Conservation (phyloP, 2,329 filamentous ascomycete genomes). For the Aspergillus fructus region DNA sequence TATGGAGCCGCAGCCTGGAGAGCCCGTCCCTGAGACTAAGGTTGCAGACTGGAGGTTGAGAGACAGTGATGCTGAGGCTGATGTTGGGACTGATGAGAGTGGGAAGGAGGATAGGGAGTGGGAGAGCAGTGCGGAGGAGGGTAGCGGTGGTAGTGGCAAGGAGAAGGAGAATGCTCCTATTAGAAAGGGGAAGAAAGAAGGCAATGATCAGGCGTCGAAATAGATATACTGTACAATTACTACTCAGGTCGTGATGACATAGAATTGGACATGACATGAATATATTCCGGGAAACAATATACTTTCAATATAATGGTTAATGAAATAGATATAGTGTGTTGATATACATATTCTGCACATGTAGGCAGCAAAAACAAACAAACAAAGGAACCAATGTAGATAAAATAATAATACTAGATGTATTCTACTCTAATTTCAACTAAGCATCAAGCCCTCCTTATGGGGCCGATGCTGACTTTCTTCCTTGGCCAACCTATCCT, state of each 20-base stretch:
- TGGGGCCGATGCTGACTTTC: conserved; percentile 23
- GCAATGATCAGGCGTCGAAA: neutral
- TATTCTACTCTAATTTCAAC: conserved; percentile 1
- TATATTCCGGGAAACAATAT: neutral
- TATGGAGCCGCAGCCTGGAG: conserved; percentile 64
- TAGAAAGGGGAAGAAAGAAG: neutral
- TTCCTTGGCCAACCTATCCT: conserved; percentile 39
- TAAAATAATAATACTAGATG: neutral
- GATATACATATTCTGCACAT: neutral
- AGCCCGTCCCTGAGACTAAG: conserved; percentile 67
- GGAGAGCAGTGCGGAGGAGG: conserved; percentile 30
- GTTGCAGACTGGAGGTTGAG: conserved; percentile 74
- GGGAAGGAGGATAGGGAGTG: conserved; percentile 17
- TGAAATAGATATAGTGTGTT: neutral
- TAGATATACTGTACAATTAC: neutral
- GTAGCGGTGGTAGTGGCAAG: neutral
- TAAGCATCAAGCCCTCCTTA: conserved; percentile 32
- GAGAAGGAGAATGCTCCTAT: conserved; percentile 17
- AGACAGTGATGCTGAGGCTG: conserved; percentile 22
- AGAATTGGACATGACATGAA: neutral
- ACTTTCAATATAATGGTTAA: neutral
- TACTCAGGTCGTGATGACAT: neutral
- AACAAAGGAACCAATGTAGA: neutral
- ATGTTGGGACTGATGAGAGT: conserved; percentile 20
- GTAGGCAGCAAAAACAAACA: neutral